Evolutionary conservation across 2,329 filamentous ascomycete genomes (phyloP), one percentile per base, ranked within the genome.

Genomic region (Pyricularia grisea): DNA sequence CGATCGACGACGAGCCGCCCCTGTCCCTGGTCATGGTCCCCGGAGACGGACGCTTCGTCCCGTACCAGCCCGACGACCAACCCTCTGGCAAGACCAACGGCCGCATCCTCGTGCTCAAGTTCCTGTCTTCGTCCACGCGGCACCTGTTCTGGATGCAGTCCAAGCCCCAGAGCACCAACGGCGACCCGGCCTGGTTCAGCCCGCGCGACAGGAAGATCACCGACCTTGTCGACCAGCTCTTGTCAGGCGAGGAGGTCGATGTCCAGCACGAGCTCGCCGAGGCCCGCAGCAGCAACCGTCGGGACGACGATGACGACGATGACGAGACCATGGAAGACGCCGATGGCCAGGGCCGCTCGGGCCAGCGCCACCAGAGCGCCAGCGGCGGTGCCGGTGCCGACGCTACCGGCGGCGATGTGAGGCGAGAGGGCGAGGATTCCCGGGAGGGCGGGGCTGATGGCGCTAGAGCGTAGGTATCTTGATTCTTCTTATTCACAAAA

Each of bases 71-170:
- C 70, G 82, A 84, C 20, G 83, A 85, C 68, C 84, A 88, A 72
- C 82, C 85, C 1, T 82, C 84, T 20, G 81, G 86, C 69, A 88
- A 92, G 76, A 90, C 90, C 65, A 93, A 96, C 77, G 96, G 94
- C 73, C 92, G 95, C 75, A 90, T 99, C 78, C 97, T 94, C 78
- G 90, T 92, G 70, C 88, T 99, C 76, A 97, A 97, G 80, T 99
- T 99, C 82, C 87, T 87, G 33, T 97, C 94, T 14, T 97, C 93
- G 72, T 95, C 93, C 70, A 90, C 96, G 79, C 89, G 94, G 75
- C 86, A 98, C 80, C 85, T 97, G 70, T 99, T 98, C 83, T 99
- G 94, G 94, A 84, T 99, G 76, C 95, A 99, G 81, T 95, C 93
- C 33, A 94, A 94, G 80, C 87, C 90, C 36, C 93, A 97, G 80